These are phyloP conservation scores for Panaeolus cyanescens DNA, from an alignment of 768 basidiomycete species.

Conservation along the genomic window DNA sequence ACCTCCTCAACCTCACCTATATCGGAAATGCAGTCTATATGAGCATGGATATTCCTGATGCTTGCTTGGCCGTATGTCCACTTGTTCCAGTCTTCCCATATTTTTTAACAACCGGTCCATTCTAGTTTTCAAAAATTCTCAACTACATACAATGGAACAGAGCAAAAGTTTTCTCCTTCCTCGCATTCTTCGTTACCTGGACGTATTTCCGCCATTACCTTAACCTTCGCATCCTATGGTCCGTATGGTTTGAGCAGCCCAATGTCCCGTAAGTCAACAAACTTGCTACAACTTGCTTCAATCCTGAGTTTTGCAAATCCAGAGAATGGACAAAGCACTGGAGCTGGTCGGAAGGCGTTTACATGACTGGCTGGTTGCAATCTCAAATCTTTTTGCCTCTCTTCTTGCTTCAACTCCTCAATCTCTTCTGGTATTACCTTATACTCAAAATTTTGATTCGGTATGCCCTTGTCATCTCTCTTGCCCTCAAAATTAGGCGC, in stretches of 20 bases:
- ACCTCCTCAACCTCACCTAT: constrained; percentile 73
- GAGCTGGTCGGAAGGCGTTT: constrained; percentile 63
- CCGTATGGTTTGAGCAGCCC: constrained; percentile 80
- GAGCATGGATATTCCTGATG: constrained; percentile 97
- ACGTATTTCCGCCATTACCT: constrained; percentile 95
- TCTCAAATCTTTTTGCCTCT: constrained; percentile 81
- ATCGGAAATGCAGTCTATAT: constrained; percentile 93
- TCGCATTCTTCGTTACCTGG: constrained; percentile 73
- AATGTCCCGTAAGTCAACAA: constrained; percentile 62
- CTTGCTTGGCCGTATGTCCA: constrained; percentile 74
- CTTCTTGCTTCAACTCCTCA: constrained; percentile 75
- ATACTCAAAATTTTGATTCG: constrained; percentile 77
- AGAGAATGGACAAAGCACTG: constrained; percentile 61
- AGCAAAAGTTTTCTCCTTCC: constrained; percentile 65
- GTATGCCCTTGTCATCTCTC: constrained; percentile 41
- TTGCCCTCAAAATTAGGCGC: constrained; percentile 7
- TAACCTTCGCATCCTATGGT: constrained; percentile 85
- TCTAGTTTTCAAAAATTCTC: constrained; percentile 78
- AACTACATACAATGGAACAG: constrained; percentile 81
- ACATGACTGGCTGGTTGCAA: constrained; percentile 77
- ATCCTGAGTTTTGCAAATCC: not conserved
- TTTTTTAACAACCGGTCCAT: constrained; percentile 2
- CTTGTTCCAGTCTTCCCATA: not conserved
- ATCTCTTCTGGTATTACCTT: constrained; percentile 91
- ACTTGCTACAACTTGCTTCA: not conserved